phyloP scores from a whole-genome alignment of 306 rosid genomes.

The Macrotyloma uniflorum region DNA sequence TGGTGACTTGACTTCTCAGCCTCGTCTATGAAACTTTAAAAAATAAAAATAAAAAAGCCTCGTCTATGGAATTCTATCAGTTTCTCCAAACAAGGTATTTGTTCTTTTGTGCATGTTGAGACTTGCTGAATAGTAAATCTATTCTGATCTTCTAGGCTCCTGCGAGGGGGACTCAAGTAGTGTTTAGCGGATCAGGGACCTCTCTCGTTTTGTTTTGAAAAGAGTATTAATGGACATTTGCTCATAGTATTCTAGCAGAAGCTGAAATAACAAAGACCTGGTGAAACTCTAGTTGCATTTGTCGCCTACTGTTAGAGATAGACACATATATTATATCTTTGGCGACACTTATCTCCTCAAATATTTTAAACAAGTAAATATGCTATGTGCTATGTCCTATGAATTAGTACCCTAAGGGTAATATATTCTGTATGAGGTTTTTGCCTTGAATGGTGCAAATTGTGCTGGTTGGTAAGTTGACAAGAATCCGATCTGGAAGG shows the following conservation, averaged over 20 bases:
- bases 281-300: constrained; percentile 26
- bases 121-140: neutral
- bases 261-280: neutral
- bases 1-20: neutral
- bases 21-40: neutral
- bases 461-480: constrained; percentile 61
- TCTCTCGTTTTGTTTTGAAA: constrained; percentile 16
- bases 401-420: constrained; percentile 21
- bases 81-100: neutral
- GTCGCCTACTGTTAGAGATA: neutral
- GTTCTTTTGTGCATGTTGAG: neutral
- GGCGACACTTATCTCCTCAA: constrained; percentile 17
- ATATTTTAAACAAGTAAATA: neutral
- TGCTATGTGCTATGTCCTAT: constrained; percentile 11
- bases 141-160: neutral
- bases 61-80: no score
- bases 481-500: constrained; percentile 45
- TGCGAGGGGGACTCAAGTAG: constrained; percentile 49
- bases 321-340: neutral
- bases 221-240: constrained; percentile 15
- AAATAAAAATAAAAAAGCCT: no score
- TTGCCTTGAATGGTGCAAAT: constrained; percentile 12
- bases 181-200: constrained; percentile 26
- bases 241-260: constrained; percentile 6
- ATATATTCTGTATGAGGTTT: constrained; percentile 12